These are phyloP conservation scores for Nematocida displodere DNA, from an alignment of 371 early-diverging fungal genomes.

Conservation along the genomic window DNA sequence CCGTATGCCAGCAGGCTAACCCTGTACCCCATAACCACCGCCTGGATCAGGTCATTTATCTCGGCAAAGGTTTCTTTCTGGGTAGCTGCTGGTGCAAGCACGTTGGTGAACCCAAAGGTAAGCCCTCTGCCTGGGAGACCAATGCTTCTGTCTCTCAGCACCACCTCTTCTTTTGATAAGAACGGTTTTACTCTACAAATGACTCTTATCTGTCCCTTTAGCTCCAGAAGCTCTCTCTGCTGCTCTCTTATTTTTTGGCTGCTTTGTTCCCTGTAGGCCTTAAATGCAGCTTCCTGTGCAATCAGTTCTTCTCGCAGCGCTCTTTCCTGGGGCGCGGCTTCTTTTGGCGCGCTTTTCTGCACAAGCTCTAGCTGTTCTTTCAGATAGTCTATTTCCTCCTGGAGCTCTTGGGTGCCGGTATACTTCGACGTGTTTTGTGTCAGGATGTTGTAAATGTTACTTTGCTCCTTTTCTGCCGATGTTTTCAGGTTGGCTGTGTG, in stretches of 20 bases:
- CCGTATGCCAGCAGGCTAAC: slow-evolving; percentile 98
- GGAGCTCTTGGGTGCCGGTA: neutral
- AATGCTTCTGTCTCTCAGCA: slow-evolving; percentile 61
- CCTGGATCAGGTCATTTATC: slow-evolving; percentile 82
- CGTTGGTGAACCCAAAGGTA: slow-evolving; percentile 75
- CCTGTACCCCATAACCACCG: slow-evolving; percentile 87
- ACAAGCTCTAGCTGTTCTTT: neutral
- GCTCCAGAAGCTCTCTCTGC: slow-evolving; percentile 67
- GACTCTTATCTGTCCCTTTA: slow-evolving; percentile 91
- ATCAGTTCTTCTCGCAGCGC: too few species aligned
- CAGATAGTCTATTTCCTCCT: slow-evolving; percentile 1
- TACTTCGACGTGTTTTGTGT: neutral
- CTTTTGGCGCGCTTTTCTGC: neutral
- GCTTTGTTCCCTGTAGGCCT: neutral
- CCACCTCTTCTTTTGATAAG: slow-evolving; percentile 47
- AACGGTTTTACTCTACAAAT: slow-evolving; percentile 86
- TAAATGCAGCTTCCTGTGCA: neutral
- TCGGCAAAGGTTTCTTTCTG: slow-evolving; percentile 84
- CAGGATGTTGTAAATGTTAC: slow-evolving; percentile 17
- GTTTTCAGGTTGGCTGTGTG: slow-evolving; percentile 18
- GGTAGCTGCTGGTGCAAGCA: slow-evolving; percentile 70
- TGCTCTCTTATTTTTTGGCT: slow-evolving; percentile 33
- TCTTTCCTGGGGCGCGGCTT: too few species aligned
- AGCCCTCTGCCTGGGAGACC: slow-evolving; percentile 14
- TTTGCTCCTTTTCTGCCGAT: neutral